phyloP scores from a whole-genome alignment of 345 rosid genomes.

The Eucalyptus tenuipes region DNA sequence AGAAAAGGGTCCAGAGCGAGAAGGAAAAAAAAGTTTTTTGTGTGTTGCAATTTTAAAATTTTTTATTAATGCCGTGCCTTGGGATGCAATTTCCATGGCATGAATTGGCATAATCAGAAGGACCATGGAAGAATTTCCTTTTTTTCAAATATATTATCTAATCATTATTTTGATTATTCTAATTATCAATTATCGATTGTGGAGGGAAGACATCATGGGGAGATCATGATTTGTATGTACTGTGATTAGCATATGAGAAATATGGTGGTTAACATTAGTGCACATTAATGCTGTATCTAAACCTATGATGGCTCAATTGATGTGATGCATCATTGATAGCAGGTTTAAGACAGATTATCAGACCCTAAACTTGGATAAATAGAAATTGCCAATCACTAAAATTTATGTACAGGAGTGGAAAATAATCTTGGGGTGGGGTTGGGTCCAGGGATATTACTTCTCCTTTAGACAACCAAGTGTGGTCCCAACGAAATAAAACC shows the following conservation, averaged over 20 bases:
- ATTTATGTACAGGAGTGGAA: not conserved
- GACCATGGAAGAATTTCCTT: not conserved
- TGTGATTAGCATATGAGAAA: not conserved
- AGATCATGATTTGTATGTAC: not conserved
- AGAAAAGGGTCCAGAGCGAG: not conserved
- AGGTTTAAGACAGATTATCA: not conserved
- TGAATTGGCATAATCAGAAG: not conserved
- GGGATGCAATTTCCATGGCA: not conserved
- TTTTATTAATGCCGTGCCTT: not conserved
- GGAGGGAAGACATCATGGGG: not conserved
- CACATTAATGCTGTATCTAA: not conserved
- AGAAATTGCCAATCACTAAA: not conserved
- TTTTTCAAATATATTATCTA: not conserved
- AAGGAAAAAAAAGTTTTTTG: not conserved
- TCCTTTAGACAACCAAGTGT: not conserved
- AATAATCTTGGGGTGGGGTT: not conserved
- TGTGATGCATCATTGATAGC: not conserved
- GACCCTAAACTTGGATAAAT: not conserved
- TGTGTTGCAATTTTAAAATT: not conserved
- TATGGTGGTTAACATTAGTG: not conserved
- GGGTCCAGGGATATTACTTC: not conserved
- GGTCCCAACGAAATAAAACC: constrained; percentile 1
- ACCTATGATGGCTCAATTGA: not conserved
- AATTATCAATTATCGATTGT: not conserved
- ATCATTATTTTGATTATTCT: not conserved